A percentile compares a stretch with the other conserved stretches of the same genome.
Evolutionary conservation across 2,329 filamentous ascomycete genomes (phyloP).

Genomic region (Ophiocordyceps unilateralis): DNA sequence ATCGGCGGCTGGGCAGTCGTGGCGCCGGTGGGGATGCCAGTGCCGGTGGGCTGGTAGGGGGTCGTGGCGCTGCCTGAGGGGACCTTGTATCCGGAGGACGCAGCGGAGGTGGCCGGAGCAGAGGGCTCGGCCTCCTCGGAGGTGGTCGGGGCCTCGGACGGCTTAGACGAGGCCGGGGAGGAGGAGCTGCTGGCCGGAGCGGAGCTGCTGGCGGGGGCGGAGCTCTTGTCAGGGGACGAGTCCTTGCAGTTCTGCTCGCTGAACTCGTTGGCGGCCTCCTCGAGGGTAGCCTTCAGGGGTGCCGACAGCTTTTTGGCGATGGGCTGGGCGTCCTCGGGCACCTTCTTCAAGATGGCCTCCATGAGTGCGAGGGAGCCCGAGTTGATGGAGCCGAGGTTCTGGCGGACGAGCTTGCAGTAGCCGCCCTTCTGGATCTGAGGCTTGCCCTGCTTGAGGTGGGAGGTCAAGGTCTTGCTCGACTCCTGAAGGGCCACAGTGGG

Average conservation of each 20-base stretch:
- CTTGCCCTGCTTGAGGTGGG: conserved; percentile 11
- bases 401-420: conserved; percentile 10
- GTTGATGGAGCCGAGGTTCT: conserved; percentile 10
- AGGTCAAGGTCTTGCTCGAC: conserved; percentile 9
- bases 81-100: neutral
- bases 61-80: neutral
- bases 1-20: neutral
- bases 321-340: conserved; percentile 10
- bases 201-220: neutral
- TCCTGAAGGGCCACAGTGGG: conserved; percentile 9
- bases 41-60: conserved; percentile 2
- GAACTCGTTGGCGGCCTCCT: conserved; percentile 9
- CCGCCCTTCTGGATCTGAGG: conserved; percentile 10
- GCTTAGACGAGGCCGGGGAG: neutral
- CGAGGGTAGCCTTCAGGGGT: conserved; percentile 9
- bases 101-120: conserved; percentile 1
- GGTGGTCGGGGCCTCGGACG: neutral
- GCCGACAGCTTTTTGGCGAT: conserved; percentile 11
- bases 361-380: conserved; percentile 11
- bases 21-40: neutral
- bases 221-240: neutral
- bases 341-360: conserved; percentile 12
- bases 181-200: neutral
- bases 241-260: conserved; percentile 13
- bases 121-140: conserved; percentile 1